Evolutionary conservation across 306 rosid genomes (phyloP).

Genomic region (Alnus glutinosa): DNA sequence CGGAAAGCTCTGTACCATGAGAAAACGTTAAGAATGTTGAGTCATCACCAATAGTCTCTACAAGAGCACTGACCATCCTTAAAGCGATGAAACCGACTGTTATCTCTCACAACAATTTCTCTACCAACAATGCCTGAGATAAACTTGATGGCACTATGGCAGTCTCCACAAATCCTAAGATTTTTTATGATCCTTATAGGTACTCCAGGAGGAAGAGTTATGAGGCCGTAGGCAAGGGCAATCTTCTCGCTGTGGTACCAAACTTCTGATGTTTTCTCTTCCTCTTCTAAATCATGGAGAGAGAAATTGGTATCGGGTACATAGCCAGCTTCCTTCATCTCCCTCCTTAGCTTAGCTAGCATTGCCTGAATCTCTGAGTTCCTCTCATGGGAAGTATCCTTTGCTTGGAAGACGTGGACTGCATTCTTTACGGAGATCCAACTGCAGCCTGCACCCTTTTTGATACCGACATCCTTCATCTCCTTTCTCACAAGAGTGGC

Average conservation of each 20-base stretch:
- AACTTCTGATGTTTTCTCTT: constrained; percentile 72
- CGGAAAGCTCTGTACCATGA: neutral
- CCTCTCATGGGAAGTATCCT: constrained; percentile 65
- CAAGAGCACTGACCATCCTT: constrained; percentile 62
- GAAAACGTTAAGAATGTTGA: neutral
- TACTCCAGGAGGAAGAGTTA: constrained; percentile 66
- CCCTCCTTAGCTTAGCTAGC: constrained; percentile 53
- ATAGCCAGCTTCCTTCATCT: constrained; percentile 71
- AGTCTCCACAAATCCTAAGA: constrained; percentile 51
- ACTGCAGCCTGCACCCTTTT: constrained; percentile 75
- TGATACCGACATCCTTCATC: constrained; percentile 78
- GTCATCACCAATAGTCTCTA: constrained; percentile 65
- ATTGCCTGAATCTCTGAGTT: constrained; percentile 68
- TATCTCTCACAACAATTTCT: constrained; percentile 72
- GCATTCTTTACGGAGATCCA: constrained; percentile 72
- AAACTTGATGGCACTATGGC: constrained; percentile 48
- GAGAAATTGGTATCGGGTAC: constrained; percentile 64
- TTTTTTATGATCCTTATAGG: constrained; percentile 69
- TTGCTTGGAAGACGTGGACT: constrained; percentile 73
- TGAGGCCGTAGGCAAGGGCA: constrained; percentile 79
- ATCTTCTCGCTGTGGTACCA: constrained; percentile 84
- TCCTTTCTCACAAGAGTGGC: constrained; percentile 73
- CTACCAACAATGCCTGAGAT: constrained; percentile 63
- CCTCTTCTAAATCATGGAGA: constrained; percentile 74
- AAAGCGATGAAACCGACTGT: constrained; percentile 67